These are phyloP conservation scores for Saturnispora serradocipensis DNA, from an alignment of 805 yeast genomes.

Conservation along the genomic window DNA sequence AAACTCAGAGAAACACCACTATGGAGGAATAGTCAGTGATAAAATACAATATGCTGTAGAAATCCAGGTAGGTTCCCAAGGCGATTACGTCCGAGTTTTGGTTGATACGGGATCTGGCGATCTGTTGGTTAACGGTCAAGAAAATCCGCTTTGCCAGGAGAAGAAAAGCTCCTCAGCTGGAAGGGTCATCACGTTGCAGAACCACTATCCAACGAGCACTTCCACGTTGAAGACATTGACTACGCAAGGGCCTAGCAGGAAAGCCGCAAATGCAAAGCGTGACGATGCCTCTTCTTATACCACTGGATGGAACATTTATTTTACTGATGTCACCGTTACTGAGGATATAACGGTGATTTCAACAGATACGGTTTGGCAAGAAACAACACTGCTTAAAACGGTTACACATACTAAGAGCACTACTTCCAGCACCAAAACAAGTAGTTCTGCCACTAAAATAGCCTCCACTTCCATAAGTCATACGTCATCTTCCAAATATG, in stretches of 20 bases:
- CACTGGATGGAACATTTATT: conserved; percentile 12
- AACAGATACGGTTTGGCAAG: neutral
- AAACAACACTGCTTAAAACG: neutral
- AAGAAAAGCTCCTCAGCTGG: neutral
- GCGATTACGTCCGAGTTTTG: conserved; percentile 40
- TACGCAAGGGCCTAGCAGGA: neutral
- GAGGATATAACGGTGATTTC: conserved; percentile 1
- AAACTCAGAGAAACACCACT: neutral
- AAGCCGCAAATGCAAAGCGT: neutral
- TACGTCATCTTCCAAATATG: neutral
- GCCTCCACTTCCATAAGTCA: neutral
- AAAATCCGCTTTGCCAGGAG: conserved; percentile 6
- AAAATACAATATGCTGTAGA: conserved; percentile 34
- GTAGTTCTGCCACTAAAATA: neutral
- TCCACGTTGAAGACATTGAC: neutral
- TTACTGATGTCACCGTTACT: conserved; percentile 8
- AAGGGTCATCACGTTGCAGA: neutral
- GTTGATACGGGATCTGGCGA: conserved; percentile 65
- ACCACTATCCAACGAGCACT: neutral
- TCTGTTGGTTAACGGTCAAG: conserved; percentile 41
- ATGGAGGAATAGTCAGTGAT: conserved; percentile 14
- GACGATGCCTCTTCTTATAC: conserved; percentile 4
- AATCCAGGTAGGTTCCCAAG: conserved; percentile 43
- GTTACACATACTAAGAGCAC: neutral
- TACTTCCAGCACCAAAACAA: neutral